These are phyloP conservation scores for Naganishia randhawae DNA, from an alignment of 768 basidiomycete genomes.

Conservation along the genomic window DNA sequence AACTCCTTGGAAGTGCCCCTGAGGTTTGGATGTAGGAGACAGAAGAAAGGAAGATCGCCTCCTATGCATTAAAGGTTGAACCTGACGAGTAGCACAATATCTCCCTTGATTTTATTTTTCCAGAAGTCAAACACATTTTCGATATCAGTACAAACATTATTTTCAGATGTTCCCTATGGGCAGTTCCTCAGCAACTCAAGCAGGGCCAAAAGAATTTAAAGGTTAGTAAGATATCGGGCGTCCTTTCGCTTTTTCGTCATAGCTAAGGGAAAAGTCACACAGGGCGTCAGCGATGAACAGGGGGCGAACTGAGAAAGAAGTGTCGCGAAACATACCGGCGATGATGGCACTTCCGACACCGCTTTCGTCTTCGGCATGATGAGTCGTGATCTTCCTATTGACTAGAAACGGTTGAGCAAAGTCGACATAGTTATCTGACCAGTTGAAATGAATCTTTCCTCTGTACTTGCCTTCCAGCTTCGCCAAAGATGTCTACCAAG, in stretches of 20 bases:
- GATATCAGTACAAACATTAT: not conserved
- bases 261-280: conserved; percentile 51
- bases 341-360: conserved; percentile 97
- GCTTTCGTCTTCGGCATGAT: conserved; percentile 84
- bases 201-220: conserved; percentile 32
- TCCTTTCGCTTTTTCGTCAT: conserved; percentile 84
- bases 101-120: not conserved
- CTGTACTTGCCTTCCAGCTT: conserved; percentile 74
- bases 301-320: not conserved
- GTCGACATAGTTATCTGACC: not conserved
- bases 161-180: not conserved
- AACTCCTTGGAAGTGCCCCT: no score
- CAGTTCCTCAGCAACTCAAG: not conserved
- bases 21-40: no score
- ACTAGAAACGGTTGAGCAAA: not conserved
- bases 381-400: conserved; percentile 65
- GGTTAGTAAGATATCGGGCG: conserved; percentile 54
- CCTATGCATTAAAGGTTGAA: not conserved
- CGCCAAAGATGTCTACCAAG: conserved; percentile 88
- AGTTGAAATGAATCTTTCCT: not conserved
- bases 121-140: not conserved
- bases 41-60: not conserved
- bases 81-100: not conserved
- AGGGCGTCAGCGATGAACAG: conserved; percentile 11
- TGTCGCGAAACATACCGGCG: conserved; percentile 58